These are phyloP conservation scores for Hanseniaspora osmophila DNA, from an alignment of 805 yeast species.

Conservation along the genomic window DNA sequence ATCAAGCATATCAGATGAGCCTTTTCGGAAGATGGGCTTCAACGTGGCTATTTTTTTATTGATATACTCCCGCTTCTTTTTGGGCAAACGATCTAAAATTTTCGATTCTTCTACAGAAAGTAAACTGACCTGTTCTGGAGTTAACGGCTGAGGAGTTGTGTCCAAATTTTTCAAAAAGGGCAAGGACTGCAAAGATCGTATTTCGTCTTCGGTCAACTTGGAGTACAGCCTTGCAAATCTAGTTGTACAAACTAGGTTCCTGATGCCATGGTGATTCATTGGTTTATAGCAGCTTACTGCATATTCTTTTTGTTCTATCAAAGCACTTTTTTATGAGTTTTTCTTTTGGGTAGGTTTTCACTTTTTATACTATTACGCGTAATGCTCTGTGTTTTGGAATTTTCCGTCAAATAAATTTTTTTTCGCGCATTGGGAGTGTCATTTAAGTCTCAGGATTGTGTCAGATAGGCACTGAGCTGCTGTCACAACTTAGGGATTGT, in stretches of 20 bases:
- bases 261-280: neutral
- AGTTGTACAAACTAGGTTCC: neutral
- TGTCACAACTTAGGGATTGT: no score
- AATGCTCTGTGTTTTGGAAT: no score
- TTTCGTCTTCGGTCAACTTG: neutral
- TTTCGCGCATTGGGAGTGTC: no score
- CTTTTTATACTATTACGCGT: no score
- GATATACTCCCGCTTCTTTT: neutral
- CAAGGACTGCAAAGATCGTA: neutral
- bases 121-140: neutral
- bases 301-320: no score
- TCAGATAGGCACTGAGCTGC: no score
- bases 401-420: no score
- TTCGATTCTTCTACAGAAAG: neutral
- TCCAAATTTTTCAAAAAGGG: neutral
- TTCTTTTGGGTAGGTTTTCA: no score
- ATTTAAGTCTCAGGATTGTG: no score
- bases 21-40: neutral
- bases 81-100: neutral
- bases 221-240: neutral
- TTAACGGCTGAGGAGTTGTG: neutral
- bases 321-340: no score
- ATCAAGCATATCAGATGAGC: neutral
- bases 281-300: neutral
- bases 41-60: neutral